Evolutionary conservation across 2,329 filamentous ascomycete species (phyloP).

Genomic region (Trichoderma sp.): DNA sequence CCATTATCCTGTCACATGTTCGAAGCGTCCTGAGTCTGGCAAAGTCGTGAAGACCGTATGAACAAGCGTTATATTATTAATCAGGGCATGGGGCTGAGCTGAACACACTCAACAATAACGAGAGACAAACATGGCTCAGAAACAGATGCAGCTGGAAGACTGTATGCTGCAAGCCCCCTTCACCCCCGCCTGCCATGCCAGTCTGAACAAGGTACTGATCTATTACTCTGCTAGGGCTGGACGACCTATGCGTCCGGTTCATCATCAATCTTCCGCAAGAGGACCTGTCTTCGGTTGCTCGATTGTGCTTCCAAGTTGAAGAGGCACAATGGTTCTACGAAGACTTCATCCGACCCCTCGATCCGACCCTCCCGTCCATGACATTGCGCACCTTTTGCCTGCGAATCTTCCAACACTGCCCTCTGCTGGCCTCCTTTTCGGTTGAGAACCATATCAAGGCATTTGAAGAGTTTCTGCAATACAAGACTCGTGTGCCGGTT

Average conservation of each 20-base stretch:
- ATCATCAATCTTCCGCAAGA: slow-evolving; percentile 94
- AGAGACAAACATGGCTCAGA: slow-evolving; percentile 54
- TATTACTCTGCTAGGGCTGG: slow-evolving; percentile 65
- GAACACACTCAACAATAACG: background rate
- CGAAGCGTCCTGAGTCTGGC: slow-evolving; percentile 31
- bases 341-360: slow-evolving; percentile 91
- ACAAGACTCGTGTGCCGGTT: slow-evolving; percentile 93
- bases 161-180: slow-evolving; percentile 49
- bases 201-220: slow-evolving; percentile 25
- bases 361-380: slow-evolving; percentile 81
- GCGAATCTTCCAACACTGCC: slow-evolving; percentile 90
- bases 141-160: slow-evolving; percentile 85
- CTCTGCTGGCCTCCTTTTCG: slow-evolving; percentile 78
- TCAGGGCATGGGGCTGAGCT: slow-evolving; percentile 31
- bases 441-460: slow-evolving; percentile 74
- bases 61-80: slow-evolving; percentile 2
- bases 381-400: slow-evolving; percentile 81
- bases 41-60: slow-evolving; percentile 30
- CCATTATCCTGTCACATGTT: slow-evolving; percentile 32
- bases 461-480: slow-evolving; percentile 87
- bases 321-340: slow-evolving; percentile 99
- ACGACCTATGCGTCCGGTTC: slow-evolving; percentile 97
- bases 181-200: background rate
- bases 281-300: slow-evolving; percentile 83
- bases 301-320: slow-evolving; percentile 98